Percentiles rank a stretch among this genome's conserved stretches.
Evolutionary conservation across 257 asterid genomes (phyloP).

Genomic region (Voacanga thouarsii): DNA sequence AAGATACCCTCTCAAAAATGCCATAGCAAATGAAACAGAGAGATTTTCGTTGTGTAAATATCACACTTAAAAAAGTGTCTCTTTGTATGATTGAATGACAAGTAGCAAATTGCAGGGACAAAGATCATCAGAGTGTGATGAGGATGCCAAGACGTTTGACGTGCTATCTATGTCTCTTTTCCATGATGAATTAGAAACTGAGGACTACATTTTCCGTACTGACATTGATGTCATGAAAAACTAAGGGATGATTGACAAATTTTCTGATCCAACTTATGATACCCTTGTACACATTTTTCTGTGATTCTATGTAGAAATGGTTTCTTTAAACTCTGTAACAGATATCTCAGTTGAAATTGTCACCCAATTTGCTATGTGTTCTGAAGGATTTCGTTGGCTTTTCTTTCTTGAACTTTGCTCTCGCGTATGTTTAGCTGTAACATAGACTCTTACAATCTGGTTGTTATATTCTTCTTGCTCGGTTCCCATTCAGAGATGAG

Average conservation of each 20-base stretch:
- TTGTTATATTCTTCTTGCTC: not conserved
- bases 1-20: not conserved
- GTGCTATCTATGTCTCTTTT: conserved; percentile 49
- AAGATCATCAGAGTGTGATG: conserved; percentile 39
- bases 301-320: not conserved
- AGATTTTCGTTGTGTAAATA: not conserved
- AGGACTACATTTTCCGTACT: conserved; percentile 72
- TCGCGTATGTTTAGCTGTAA: not conserved
- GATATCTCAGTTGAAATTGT: not conserved
- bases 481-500: too few relatives aligned
- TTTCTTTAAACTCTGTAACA: not conserved
- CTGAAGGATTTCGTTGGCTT: not conserved
- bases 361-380: not conserved
- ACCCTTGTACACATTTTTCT: not conserved
- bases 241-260: not conserved
- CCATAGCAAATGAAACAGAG: not conserved
- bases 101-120: conserved; percentile 57
- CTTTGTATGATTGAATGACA: conserved; percentile 11
- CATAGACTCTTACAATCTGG: too few relatives aligned
- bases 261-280: not conserved
- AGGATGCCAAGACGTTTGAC: conserved; percentile 23
- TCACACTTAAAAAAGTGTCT: not conserved
- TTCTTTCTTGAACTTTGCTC: not conserved
- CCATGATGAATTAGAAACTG: conserved; percentile 85
- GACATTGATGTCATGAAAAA: conserved; percentile 54